Evolutionary conservation across 208 protist species (phyloP).

Genomic region (Trypanosoma brucei): DNA sequence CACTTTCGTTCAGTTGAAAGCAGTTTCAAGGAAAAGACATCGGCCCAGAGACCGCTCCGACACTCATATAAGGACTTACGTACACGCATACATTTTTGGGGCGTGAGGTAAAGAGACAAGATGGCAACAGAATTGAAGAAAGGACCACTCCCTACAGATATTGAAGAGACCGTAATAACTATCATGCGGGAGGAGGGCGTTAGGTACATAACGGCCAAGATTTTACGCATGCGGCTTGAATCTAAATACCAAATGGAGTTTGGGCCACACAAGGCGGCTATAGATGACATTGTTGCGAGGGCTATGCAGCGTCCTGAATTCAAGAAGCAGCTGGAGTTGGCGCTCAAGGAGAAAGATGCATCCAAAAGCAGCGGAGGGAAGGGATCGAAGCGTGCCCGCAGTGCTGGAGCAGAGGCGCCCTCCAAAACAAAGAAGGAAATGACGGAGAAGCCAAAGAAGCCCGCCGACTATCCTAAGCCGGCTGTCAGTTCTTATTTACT

Average conservation of each 20-base stretch:
- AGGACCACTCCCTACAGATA: conserved; percentile 57
- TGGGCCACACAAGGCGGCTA: conserved; percentile 26
- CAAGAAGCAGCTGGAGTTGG: conserved; percentile 61
- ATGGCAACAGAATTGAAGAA: conserved; percentile 28
- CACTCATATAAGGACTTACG: no score
- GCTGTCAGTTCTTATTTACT: conserved; percentile 70
- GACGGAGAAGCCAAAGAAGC: conserved; percentile 58
- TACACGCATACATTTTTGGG: neutral
- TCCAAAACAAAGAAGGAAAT: conserved; percentile 38
- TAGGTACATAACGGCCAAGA: conserved; percentile 46
- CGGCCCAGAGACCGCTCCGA: no score
- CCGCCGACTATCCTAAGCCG: conserved; percentile 80
- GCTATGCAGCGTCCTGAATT: conserved; percentile 58
- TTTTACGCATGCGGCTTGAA: conserved; percentile 52
- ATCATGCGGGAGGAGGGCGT: conserved; percentile 74
- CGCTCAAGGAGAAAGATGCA: conserved; percentile 38
- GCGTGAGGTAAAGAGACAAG: neutral
- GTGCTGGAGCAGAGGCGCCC: conserved; percentile 21
- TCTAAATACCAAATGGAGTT: conserved; percentile 79
- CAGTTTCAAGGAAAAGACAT: no score
- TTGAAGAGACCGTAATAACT: conserved; percentile 49
- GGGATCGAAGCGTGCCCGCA: conserved; percentile 28
- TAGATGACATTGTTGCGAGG: conserved; percentile 39
- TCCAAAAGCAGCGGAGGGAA: conserved; percentile 32
- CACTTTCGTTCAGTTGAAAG: no score